Percentiles rank a stretch among this genome's conserved stretches.
phyloP scores from a whole-genome alignment of 768 basidiomycete genomes.

The Termitomyces sp. region DNA sequence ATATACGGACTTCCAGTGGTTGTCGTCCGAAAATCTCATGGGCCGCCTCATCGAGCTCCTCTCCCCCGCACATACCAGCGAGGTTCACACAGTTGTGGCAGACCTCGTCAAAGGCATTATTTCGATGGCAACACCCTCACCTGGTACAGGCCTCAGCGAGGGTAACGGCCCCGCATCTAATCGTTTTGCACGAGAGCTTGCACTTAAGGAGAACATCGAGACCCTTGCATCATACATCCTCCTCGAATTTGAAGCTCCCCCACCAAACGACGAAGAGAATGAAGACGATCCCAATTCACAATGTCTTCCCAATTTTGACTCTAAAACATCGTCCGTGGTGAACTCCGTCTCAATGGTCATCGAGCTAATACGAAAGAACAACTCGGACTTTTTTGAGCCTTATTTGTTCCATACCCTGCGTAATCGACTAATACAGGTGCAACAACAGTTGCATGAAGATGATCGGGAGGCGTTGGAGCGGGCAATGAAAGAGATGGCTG shows the following conservation, averaged over 20 bases:
- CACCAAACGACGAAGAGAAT: slow-evolving; percentile 17
- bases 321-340: slow-evolving; percentile 74
- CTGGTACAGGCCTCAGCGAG: slow-evolving; percentile 68
- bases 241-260: slow-evolving; percentile 45
- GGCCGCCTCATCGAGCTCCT: slow-evolving; percentile 76
- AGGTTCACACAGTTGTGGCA: slow-evolving; percentile 81
- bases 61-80: slow-evolving; percentile 68
- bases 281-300: slow-evolving; percentile 15
- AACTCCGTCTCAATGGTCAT: slow-evolving; percentile 87
- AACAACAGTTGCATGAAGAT: slow-evolving; percentile 67
- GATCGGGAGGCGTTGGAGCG: slow-evolving; percentile 63
- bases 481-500: slow-evolving; percentile 78
- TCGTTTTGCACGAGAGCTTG: slow-evolving; percentile 85
- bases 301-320: slow-evolving; percentile 39
- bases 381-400: slow-evolving; percentile 98
- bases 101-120: slow-evolving; percentile 95
- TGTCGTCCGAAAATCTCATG: slow-evolving; percentile 82
- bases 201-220: slow-evolving; percentile 63
- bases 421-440: slow-evolving; percentile 84
- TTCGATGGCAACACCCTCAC: slow-evolving; percentile 87
- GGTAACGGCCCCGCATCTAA: slow-evolving; percentile 77
- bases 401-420: slow-evolving; percentile 93
- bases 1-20: slow-evolving; percentile 55
- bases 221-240: slow-evolving; percentile 78
- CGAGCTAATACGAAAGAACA: slow-evolving; percentile 95